Evolutionary conservation across 2,329 filamentous ascomycete species (phyloP).

Genomic region (Aspergillus sp.): DNA sequence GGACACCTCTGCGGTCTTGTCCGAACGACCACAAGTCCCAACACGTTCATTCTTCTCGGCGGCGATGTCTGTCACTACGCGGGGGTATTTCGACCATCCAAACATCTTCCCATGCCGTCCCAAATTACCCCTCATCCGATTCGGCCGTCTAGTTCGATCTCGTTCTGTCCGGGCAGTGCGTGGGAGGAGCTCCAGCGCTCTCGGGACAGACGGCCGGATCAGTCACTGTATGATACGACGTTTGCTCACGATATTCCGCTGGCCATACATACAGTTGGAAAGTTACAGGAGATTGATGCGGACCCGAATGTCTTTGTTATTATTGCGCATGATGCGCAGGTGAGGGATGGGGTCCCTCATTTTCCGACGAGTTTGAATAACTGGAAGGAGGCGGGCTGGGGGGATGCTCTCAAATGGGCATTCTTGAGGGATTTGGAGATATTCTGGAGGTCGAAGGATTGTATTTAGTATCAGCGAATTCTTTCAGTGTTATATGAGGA

Average conservation of each 20-base stretch:
- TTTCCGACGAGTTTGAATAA: constrained; percentile 27
- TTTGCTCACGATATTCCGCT: constrained; percentile 24
- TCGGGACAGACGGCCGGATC: constrained; percentile 7
- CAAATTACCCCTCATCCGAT: neutral
- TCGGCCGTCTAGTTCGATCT: neutral
- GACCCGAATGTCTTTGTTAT: constrained; percentile 28
- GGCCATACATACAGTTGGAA: constrained; percentile 17
- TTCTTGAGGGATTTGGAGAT: constrained; percentile 18
- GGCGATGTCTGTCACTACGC: neutral
- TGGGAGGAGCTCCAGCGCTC: constrained; percentile 12
- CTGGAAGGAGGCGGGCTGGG: constrained; percentile 27
- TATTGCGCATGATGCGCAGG: constrained; percentile 27
- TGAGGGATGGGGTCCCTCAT: constrained; percentile 22
- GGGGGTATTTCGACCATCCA: neutral
- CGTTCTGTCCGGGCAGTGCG: constrained; percentile 6
- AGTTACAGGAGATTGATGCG: constrained; percentile 25
- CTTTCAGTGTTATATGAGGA: too few species aligned
- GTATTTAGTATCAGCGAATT: too few species aligned
- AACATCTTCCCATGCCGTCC: constrained; percentile 3
- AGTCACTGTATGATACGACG: constrained; percentile 19
- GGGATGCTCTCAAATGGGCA: constrained; percentile 19
- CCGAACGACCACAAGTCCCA: neutral
- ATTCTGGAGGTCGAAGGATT: constrained; percentile 1
- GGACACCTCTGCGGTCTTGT: constrained; percentile 2
- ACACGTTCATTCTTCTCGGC: constrained; percentile 1